Evolutionary conservation across 495 filamentous ascomycete genomes (phyloP), one percentile per base, ranked within the genome.

Genomic region (Trichocladium antarcticum): DNA sequence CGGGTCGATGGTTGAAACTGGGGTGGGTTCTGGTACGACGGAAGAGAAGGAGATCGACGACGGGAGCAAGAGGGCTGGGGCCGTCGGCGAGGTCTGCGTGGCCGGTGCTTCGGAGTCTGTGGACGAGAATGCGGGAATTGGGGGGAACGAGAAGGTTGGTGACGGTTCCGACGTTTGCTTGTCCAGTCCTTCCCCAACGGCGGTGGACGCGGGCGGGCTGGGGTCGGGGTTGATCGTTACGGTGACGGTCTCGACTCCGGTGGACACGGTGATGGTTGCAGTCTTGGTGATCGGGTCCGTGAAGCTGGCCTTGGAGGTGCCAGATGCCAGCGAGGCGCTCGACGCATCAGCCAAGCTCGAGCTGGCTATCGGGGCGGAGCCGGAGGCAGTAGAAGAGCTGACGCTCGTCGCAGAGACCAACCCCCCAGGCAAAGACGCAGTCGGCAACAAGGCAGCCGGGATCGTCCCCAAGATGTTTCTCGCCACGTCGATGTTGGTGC

Each of bases 401-500:
- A 24, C 14, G 35, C 21, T 41, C 27, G 19, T 14, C 38, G 17
- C 12, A 15, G 37, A n/a, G n/a, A n/a, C n/a, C 1, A 45, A 28
- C n/a, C 16, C 2, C 6, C 32, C 24, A 10, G 39, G 38, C 10
- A n/a, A 2, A 17, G 40, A 35, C 17, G 1, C 29, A 15, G 14
- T 37, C 24, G 45, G 32, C 37, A 43, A 9, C 41, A 54, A 11
- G 1, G 22, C 45, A 16, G 40, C 50, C 15, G 51, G 45, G 16
- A 46, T 2, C 2, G 46, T 37, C 12, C 60, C 68, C 22, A 71
- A 49, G 17, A 63, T 50, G 12, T 49, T 37, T 19, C 43, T 47
- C 6, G 62, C 67, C 10, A 50, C 51, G 12, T 50, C 53, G 5
- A 59, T 49, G 44, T 64, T 54, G 21, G 52, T 49, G 45, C 71